These are phyloP conservation scores for Lasiodiplodia gonubiensis DNA, from an alignment of 2,329 filamentous ascomycete genomes.

Conservation along the genomic window DNA sequence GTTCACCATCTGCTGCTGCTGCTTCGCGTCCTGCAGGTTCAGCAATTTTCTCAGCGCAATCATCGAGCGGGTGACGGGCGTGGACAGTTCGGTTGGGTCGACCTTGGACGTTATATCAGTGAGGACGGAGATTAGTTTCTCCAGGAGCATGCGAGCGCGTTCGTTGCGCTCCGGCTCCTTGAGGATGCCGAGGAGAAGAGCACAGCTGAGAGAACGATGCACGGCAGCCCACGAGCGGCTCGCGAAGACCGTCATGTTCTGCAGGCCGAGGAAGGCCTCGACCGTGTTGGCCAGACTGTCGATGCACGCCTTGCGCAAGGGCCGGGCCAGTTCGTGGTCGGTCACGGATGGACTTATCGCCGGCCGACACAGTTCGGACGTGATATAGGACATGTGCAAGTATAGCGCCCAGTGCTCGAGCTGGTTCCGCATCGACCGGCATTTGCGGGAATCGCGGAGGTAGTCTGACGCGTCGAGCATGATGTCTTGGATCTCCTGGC, in stretches of 20 bases:
- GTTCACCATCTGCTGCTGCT: conserved; percentile 36
- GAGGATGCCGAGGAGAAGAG: conserved; percentile 57
- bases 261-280: conserved; percentile 65
- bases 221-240: conserved; percentile 52
- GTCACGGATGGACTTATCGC: conserved; percentile 61
- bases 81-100: conserved; percentile 54
- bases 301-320: conserved; percentile 61
- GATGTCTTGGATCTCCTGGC: conserved; percentile 62
- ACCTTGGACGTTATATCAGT: conserved; percentile 54
- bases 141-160: conserved; percentile 51
- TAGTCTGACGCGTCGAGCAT: conserved; percentile 64
- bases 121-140: conserved; percentile 54
- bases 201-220: conserved; percentile 52
- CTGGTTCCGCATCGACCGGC: conserved; percentile 57
- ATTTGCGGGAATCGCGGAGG: conserved; percentile 60
- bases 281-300: conserved; percentile 62
- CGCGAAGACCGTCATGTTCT: conserved; percentile 55
- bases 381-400: conserved; percentile 66
- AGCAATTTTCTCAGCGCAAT: conserved; percentile 52
- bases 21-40: conserved; percentile 39
- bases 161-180: conserved; percentile 54
- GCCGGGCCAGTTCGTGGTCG: conserved; percentile 51
- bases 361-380: conserved; percentile 66
- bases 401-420: conserved; percentile 66
- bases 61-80: conserved; percentile 55